Percentiles rank a stretch among this genome's conserved stretches.
Evolutionary conservation across 2,329 filamentous ascomycete species (phyloP).

Genomic region (Mariannaea sp.): DNA sequence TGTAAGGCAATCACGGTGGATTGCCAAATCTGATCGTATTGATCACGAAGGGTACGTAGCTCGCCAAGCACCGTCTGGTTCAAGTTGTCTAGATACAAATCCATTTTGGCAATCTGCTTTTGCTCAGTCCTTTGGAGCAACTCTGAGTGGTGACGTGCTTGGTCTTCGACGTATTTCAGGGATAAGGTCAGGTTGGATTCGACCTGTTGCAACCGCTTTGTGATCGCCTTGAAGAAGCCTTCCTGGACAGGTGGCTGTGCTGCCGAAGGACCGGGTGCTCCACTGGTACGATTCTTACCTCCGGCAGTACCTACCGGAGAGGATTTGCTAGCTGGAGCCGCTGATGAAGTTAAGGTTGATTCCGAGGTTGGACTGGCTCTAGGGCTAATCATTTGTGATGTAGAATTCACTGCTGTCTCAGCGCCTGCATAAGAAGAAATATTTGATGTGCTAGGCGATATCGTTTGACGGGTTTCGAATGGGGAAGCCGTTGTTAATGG

Average conservation of each 20-base stretch:
- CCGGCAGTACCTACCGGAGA: conserved; percentile 24
- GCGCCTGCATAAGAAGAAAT: conserved; percentile 20
- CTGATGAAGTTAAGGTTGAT: conserved; percentile 9
- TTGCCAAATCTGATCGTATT: conserved; percentile 97
- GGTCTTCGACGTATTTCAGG: conserved; percentile 94
- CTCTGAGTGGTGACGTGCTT: conserved; percentile 87
- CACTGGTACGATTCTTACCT: conserved; percentile 38
- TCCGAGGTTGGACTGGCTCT: conserved; percentile 20
- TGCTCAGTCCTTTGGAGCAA: conserved; percentile 87
- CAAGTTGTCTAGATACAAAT: conserved; percentile 79
- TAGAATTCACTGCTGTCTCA: conserved; percentile 17
- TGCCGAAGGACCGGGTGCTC: conserved; percentile 34
- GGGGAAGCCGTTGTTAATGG: conserved; percentile 19
- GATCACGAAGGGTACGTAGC: conserved; percentile 74
- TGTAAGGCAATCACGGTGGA: conserved; percentile 92
- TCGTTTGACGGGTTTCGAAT: conserved; percentile 23
- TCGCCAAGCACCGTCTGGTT: conserved; percentile 87
- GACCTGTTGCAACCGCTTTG: conserved; percentile 87
- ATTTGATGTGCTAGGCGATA: conserved; percentile 25
- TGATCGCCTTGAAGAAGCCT: conserved; percentile 95
- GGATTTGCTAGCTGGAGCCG: conserved; percentile 20
- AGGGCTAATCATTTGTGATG: conserved; percentile 16
- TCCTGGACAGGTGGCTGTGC: conserved; percentile 85
- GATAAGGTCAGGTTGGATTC: conserved; percentile 93
- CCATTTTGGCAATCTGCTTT: conserved; percentile 82